Conservation (phyloP, 768 basidiomycete species). For the Termitomyces heimii region DNA sequence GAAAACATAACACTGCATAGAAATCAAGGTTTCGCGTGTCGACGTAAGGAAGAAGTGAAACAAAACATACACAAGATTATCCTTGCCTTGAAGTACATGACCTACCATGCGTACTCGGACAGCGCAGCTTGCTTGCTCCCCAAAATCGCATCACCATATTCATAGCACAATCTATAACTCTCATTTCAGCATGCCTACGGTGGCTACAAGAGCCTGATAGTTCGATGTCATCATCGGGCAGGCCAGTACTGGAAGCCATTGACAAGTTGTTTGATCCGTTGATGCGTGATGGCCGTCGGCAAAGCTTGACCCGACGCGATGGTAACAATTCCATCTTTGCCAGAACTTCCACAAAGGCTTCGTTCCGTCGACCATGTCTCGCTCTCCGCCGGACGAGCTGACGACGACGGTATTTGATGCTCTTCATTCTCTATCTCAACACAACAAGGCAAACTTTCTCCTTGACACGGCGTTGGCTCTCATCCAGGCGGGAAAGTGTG, state of each 20-base stretch:
- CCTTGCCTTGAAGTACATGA: not conserved
- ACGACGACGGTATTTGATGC: slow-evolving; percentile 44
- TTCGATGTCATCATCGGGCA: not conserved
- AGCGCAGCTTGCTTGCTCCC: too few species aligned
- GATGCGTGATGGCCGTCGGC: not conserved
- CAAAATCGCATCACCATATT: not conserved
- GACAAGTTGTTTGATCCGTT: not conserved
- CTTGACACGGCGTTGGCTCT: slow-evolving; percentile 43
- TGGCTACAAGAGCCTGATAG: too few species aligned
- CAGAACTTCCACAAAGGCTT: not conserved
- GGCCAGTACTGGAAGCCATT: not conserved
- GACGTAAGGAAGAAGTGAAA: not conserved
- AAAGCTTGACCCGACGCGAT: not conserved
- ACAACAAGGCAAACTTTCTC: slow-evolving; percentile 43
- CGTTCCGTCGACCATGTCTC: slow-evolving; percentile 12
- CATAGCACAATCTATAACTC: not conserved
- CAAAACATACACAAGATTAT: too few species aligned
- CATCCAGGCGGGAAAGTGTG: slow-evolving; percentile 46
- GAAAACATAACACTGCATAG: not conserved
- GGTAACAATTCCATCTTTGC: not conserved
- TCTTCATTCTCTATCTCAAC: slow-evolving; percentile 36
- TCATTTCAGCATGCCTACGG: too few species aligned
- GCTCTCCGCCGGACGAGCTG: slow-evolving; percentile 39
- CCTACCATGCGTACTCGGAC: not conserved
- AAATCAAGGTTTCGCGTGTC: not conserved